Percentiles rank a stretch among this genome's conserved stretches.
Conservation (phyloP, 2,329 filamentous ascomycete species). For the Fusarium austroafricanum region DNA sequence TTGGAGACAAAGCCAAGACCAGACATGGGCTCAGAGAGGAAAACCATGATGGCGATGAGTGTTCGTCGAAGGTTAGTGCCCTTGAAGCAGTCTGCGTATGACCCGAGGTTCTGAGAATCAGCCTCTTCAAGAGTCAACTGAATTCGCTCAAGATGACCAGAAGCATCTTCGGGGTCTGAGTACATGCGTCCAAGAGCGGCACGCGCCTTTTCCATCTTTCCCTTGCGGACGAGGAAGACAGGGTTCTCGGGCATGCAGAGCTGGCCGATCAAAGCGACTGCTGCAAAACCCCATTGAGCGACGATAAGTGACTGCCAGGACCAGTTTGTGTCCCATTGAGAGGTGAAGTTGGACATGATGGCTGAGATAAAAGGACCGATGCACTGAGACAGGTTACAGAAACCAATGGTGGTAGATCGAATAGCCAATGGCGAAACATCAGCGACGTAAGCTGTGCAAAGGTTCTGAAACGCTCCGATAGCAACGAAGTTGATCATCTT, state of each 20-base stretch:
- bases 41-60: slow-evolving; percentile 56
- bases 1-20: slow-evolving; percentile 58
- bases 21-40: slow-evolving; percentile 57
- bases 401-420: slow-evolving; percentile 51
- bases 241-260: slow-evolving; percentile 63
- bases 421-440: slow-evolving; percentile 55
- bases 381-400: slow-evolving; percentile 55
- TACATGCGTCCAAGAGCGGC: slow-evolving; percentile 58
- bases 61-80: slow-evolving; percentile 57
- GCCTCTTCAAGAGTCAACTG: slow-evolving; percentile 61
- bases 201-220: slow-evolving; percentile 38
- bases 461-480: slow-evolving; percentile 53
- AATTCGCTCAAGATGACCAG: slow-evolving; percentile 58
- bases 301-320: slow-evolving; percentile 56
- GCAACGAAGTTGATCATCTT: slow-evolving; percentile 49
- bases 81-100: slow-evolving; percentile 59
- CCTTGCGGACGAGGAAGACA: slow-evolving; percentile 59
- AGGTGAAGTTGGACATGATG: slow-evolving; percentile 53
- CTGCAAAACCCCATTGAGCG: slow-evolving; percentile 56
- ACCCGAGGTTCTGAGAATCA: slow-evolving; percentile 45
- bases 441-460: slow-evolving; percentile 53
- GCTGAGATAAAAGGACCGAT: slow-evolving; percentile 55
- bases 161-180: slow-evolving; percentile 52
- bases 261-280: slow-evolving; percentile 47
- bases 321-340: slow-evolving; percentile 53